phyloP scores from a whole-genome alignment of 2,329 filamentous ascomycete genomes.

The Graphilbum fragrans region DNA sequence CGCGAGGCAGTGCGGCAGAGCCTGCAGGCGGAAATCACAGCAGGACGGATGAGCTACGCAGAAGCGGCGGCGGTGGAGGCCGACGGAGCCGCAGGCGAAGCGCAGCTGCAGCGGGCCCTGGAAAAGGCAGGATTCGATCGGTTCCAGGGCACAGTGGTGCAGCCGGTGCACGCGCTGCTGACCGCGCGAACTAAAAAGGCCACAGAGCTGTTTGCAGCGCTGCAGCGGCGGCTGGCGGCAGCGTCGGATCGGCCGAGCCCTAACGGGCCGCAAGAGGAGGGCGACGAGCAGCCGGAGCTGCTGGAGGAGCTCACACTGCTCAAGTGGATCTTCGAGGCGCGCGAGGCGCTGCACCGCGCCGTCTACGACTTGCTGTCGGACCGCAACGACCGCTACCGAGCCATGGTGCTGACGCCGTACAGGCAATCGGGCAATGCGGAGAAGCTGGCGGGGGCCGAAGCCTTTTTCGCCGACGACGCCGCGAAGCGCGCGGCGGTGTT shows the following conservation, averaged over 20 bases:
- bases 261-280: constrained; percentile 85
- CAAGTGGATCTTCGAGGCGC: constrained; percentile 93
- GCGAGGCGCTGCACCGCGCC: constrained; percentile 77
- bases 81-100: constrained; percentile 59
- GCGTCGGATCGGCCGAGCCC: constrained; percentile 57
- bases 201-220: constrained; percentile 63
- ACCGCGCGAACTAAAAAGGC: constrained; percentile 63
- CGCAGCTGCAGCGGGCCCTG: constrained; percentile 56
- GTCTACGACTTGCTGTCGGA: constrained; percentile 76
- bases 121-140: constrained; percentile 72
- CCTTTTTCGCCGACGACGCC: constrained; percentile 74
- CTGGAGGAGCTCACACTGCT: constrained; percentile 87
- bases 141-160: constrained; percentile 74
- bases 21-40: constrained; percentile 66
- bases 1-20: constrained; percentile 57
- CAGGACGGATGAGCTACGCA: constrained; percentile 68
- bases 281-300: constrained; percentile 86
- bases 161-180: constrained; percentile 70
- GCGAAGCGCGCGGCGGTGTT: constrained; percentile 58
- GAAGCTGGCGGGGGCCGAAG: constrained; percentile 66
- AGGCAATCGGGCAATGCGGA: constrained; percentile 60
- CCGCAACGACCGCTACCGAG: constrained; percentile 75
- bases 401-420: constrained; percentile 75
- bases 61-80: constrained; percentile 74
- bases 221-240: constrained; percentile 60